These are phyloP conservation scores for Tephrocybe rancida DNA, from an alignment of 768 basidiomycete species.

Conservation along the genomic window DNA sequence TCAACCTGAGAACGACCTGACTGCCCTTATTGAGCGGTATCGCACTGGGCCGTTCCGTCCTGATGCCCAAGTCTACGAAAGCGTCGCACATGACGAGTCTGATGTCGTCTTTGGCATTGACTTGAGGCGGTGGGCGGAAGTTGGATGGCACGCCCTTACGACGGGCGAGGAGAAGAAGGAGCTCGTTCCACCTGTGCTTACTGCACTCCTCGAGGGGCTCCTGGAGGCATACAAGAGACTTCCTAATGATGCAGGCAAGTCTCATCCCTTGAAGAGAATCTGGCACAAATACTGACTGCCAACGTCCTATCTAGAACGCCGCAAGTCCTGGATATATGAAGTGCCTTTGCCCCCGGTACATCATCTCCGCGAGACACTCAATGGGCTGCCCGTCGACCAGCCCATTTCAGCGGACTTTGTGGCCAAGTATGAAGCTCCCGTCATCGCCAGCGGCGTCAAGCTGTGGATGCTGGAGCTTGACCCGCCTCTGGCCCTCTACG, in stretches of 20 bases:
- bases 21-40: slow-evolving; percentile 87
- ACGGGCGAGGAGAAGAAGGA: slow-evolving; percentile 63
- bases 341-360: slow-evolving; percentile 84
- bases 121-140: slow-evolving; percentile 88
- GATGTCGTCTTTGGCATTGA: slow-evolving; percentile 94
- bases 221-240: slow-evolving; percentile 63
- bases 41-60: slow-evolving; percentile 94
- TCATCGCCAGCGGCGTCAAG: slow-evolving; percentile 84
- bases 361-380: slow-evolving; percentile 82
- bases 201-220: slow-evolving; percentile 64
- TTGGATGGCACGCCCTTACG: slow-evolving; percentile 65
- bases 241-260: slow-evolving; percentile 64
- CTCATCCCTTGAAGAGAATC: background rate
- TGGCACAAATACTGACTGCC: background rate
- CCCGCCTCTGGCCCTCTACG: slow-evolving; percentile 82
- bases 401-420: slow-evolving; percentile 54
- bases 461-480: slow-evolving; percentile 92
- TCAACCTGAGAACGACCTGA: slow-evolving; percentile 86
- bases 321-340: slow-evolving; percentile 95
- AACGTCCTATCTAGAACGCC: slow-evolving; percentile 56
- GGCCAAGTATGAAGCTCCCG: slow-evolving; percentile 79
- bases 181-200: slow-evolving; percentile 72
- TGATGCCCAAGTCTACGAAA: slow-evolving; percentile 82
- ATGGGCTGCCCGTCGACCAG: slow-evolving; percentile 62
- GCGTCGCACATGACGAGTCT: slow-evolving; percentile 76